phyloP scores from a whole-genome alignment of 345 rosid species.

The Kernera saxatilis region DNA sequence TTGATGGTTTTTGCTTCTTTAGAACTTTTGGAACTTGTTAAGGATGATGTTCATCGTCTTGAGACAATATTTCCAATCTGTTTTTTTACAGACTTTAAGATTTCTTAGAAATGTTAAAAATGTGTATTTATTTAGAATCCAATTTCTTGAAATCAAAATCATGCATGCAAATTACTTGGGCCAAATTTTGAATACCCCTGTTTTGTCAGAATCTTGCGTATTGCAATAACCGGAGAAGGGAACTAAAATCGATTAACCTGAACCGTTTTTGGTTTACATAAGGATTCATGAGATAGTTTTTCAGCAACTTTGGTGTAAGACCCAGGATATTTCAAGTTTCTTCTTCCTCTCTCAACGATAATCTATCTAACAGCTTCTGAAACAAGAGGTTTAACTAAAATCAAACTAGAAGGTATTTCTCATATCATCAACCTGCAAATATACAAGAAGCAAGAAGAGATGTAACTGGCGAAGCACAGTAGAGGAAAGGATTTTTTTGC shows the following conservation, averaged over 20 bases:
- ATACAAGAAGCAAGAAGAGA: background rate
- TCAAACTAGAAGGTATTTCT: background rate
- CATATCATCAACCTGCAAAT: background rate
- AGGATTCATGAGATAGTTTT: background rate
- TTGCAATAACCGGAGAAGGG: background rate
- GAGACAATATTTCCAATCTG: too few species aligned
- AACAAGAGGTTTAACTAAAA: slow-evolving; percentile 1
- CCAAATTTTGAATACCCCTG: background rate
- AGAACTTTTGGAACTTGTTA: slow-evolving; percentile 4
- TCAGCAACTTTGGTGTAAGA: background rate
- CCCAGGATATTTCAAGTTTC: too few species aligned
- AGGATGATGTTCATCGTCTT: too few species aligned
- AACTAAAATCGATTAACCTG: background rate
- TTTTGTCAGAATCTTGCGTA: background rate
- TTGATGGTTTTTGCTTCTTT: slow-evolving; percentile 4
- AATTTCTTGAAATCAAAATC: background rate
- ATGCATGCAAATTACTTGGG: background rate
- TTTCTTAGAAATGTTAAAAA: background rate
- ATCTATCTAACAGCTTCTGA: slow-evolving; percentile 4
- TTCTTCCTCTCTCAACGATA: background rate
- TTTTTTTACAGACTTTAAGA: background rate
- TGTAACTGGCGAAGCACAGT: background rate
- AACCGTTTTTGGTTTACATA: background rate
- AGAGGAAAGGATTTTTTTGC: background rate
- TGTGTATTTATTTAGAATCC: background rate